Percentiles rank a stretch among this genome's conserved stretches.
Evolutionary conservation across 1,284 basidiomycete species (phyloP).

Genomic region (Pseudozyma pruni): DNA sequence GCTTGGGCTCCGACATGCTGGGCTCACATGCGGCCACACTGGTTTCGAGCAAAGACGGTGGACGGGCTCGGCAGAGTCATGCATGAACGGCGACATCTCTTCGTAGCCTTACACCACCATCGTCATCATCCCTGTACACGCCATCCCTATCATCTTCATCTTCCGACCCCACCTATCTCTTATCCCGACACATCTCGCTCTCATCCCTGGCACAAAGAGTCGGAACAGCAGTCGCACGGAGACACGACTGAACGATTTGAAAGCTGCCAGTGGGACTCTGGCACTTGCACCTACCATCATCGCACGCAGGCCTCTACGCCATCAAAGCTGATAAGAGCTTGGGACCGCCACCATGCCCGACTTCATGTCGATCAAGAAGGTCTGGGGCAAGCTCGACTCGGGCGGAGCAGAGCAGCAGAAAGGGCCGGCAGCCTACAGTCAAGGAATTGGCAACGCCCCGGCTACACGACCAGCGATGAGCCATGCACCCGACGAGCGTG

Average conservation of each 20-base stretch:
- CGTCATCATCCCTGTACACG: constrained; percentile 1
- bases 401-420: constrained; percentile 11
- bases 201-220: too few relatives aligned
- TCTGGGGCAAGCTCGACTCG: constrained; percentile 47
- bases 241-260: neutral
- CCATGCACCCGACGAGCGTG: constrained; percentile 31
- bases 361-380: constrained; percentile 48
- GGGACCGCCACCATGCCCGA: constrained; percentile 35
- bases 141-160: neutral
- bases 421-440: constrained; percentile 12
- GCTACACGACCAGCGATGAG: constrained; percentile 4
- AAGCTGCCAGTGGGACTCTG: neutral
- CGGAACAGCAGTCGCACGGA: too few relatives aligned
- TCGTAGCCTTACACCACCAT: constrained; percentile 7
- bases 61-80: constrained; percentile 14
- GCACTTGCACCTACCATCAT: neutral
- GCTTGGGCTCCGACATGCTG: neutral
- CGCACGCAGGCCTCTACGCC: neutral
- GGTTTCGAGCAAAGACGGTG: too few relatives aligned
- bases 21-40: neutral
- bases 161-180: neutral
- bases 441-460: constrained; percentile 39
- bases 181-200: too few relatives aligned
- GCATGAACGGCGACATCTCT: constrained; percentile 6
- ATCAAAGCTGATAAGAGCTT: neutral